Base-by-base conservation (phyloP, 2,329 filamentous ascomycete species). In the Sphaerostilbella broomeana region DNA sequence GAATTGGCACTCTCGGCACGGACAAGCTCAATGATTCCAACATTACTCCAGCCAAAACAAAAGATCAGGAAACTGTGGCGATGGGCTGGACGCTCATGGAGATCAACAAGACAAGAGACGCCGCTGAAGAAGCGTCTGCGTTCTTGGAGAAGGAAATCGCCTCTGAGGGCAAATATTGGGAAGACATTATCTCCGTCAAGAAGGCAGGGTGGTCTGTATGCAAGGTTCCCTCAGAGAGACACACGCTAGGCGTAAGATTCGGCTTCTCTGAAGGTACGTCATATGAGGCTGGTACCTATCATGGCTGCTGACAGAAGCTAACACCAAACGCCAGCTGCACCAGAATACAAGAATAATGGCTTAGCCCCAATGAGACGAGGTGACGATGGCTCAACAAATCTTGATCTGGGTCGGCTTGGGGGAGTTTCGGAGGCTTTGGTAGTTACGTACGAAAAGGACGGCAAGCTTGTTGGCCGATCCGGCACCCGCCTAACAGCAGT, bases 151-250 rank as follows among this genome's bases (percentile, higher is more conserved):
- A 74, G 9, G 89, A 95, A 58, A 83, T 94, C 22, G 72, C 76
- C 8, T 77, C 79, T 20, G 92, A 98, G 65, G 81, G 81, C 2
- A 81, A 75, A 51, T 98, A 94, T 60, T 98, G 92, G 92, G 75
- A 84, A 40, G 83, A 94, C 51, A 75, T 97, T 3, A 67, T 94
- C 32, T 77, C 79, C 8, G 79, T 97, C 30, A 87, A 83, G 48
- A 77, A 87, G 49, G 81, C 80, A 39, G 88, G 89, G 4, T 98
- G 92, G 90, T 81, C 84, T 15, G 68, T 97, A 13, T 90, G 83
- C 50, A 76, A 84, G 34, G 67, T 92, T 27, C 86, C 87, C 0
- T 70, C 79, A 6, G 81, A 90, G 50, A 71, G 72, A 35, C 78
- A 86, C 50, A 81, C 79, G 0, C 70, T 97, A 35, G 88, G 84